phyloP scores from a whole-genome alignment of 2,329 filamentous ascomycete genomes.

The Drechmeria coniospora region DNA sequence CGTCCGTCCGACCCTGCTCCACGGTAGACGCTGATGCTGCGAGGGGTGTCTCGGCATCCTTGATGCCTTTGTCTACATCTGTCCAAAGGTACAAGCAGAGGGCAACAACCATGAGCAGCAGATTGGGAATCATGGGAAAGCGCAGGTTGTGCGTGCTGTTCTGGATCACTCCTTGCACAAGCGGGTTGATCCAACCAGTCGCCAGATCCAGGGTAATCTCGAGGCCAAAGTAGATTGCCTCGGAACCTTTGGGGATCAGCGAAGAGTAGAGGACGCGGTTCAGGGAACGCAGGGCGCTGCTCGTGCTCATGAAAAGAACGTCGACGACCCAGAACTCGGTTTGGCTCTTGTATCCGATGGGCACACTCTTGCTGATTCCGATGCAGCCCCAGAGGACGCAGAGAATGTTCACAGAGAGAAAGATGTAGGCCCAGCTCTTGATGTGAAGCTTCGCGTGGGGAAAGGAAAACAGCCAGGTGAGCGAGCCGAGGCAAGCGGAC shows the following conservation, averaged over 20 bases:
- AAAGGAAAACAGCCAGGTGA: slow-evolving; percentile 6
- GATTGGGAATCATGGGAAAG: slow-evolving; percentile 8
- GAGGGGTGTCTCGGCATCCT: slow-evolving; percentile 6
- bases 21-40: too few species aligned
- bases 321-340: slow-evolving; percentile 7
- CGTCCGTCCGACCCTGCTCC: not conserved
- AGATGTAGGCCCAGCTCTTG: slow-evolving; percentile 7
- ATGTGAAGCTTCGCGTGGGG: slow-evolving; percentile 3
- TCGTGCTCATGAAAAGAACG: slow-evolving; percentile 8
- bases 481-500: slow-evolving; percentile 7
- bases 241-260: slow-evolving; percentile 8
- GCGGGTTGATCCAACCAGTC: slow-evolving; percentile 8
- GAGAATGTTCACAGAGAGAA: slow-evolving; percentile 6
- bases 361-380: slow-evolving; percentile 4
- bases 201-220: slow-evolving; percentile 8
- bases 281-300: slow-evolving; percentile 7
- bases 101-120: slow-evolving; percentile 6
- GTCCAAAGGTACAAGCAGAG: slow-evolving; percentile 6
- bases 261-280: slow-evolving; percentile 7
- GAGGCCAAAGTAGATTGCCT: slow-evolving; percentile 7
- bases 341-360: slow-evolving; percentile 8
- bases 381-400: slow-evolving; percentile 9
- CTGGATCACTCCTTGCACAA: slow-evolving; percentile 7
- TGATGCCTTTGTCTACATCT: slow-evolving; percentile 6
- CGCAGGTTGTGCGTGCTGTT: slow-evolving; percentile 8